Evolutionary conservation across 768 basidiomycete genomes (phyloP), one percentile per base, ranked within the genome.

Genomic region (Russula olivacea): DNA sequence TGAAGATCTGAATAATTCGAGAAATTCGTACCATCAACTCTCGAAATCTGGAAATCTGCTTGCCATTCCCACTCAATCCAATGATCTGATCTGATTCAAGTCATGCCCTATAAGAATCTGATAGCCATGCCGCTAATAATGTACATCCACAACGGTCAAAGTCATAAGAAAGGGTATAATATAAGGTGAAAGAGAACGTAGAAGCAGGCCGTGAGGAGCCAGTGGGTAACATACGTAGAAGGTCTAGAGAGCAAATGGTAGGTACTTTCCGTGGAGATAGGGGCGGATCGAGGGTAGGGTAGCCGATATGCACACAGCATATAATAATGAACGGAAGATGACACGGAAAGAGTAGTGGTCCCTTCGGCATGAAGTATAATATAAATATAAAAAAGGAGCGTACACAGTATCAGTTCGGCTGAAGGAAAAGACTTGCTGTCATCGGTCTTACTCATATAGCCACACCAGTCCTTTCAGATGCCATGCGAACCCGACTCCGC

Each of bases 401-500:
- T 45, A 12, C 43, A 60, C 54, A 60, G 23, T 55, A 51, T 64
- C 59, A 51, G 25, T 21, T 40, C 9, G 30, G 14, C 30, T 51
- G 8, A 41, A 38, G 36, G 17, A 36, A 32, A 51, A 28, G 25
- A 17, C 5, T 19, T 48, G 51, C 45, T 19, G 15, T 25, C 36
- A 48, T 25, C n/a, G 28, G 47, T 21, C 30, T 17, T 32, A 14
- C 21, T 64, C 54, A 64, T 32, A 32, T 34, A 21, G 40, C 58
- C 25, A 50, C 5, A 19, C 30, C 23, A 19, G 52, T 34, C 52
- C 28, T 28, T 28, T 28, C 28, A 28, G 28, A 28, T 28, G 28
- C 28, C 28, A 28, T 28, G 28, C 64, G 65, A 36, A 68, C 59
- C 43, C 67, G 61, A 38, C 65, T 68, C 58, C 57, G 65, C 32